Evolutionary conservation across 2,329 filamentous ascomycete species (phyloP).

Genomic region (Fusarium burgessii): DNA sequence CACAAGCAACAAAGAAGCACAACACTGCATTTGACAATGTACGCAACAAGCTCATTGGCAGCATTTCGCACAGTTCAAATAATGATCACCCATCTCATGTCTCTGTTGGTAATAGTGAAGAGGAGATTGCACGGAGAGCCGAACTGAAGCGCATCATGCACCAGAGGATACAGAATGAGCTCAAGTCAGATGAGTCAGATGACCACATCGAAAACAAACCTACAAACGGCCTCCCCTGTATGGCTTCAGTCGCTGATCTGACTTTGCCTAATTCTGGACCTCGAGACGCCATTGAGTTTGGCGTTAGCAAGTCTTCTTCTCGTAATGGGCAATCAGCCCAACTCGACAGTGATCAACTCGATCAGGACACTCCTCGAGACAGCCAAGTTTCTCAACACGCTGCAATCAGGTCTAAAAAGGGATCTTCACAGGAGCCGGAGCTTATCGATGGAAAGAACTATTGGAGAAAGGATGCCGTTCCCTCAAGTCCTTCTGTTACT

Average conservation of each 20-base stretch:
- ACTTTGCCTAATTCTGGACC: slow-evolving; percentile 55
- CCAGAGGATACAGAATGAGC: slow-evolving; percentile 68
- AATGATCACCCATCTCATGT: slow-evolving; percentile 56
- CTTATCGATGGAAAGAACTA: not conserved
- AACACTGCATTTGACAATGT: slow-evolving; percentile 59
- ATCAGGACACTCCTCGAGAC: not conserved
- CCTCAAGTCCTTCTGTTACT: not conserved
- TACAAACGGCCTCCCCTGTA: slow-evolving; percentile 40
- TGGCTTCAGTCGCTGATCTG: slow-evolving; percentile 47
- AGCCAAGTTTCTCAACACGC: not conserved
- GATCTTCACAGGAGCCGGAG: not conserved
- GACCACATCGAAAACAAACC: slow-evolving; percentile 50
- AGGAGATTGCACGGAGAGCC: slow-evolving; percentile 66
- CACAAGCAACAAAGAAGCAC: slow-evolving; percentile 46
- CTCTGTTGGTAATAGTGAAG: slow-evolving; percentile 61
- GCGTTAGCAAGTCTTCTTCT: slow-evolving; percentile 31
- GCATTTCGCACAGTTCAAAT: slow-evolving; percentile 58
- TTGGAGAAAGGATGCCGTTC: not conserved
- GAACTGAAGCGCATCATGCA: slow-evolving; percentile 67
- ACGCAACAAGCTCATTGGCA: slow-evolving; percentile 58
- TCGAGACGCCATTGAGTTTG: slow-evolving; percentile 63
- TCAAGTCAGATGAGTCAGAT: slow-evolving; percentile 60
- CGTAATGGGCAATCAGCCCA: not conserved
- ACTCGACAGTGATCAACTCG: slow-evolving; percentile 6
- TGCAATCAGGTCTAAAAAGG: not conserved